A percentile compares a stretch with the other conserved stretches of the same genome.
These are phyloP conservation scores for Metarhizium sp. DNA, from an alignment of 2,329 filamentous ascomycete genomes.

Conservation along the genomic window DNA sequence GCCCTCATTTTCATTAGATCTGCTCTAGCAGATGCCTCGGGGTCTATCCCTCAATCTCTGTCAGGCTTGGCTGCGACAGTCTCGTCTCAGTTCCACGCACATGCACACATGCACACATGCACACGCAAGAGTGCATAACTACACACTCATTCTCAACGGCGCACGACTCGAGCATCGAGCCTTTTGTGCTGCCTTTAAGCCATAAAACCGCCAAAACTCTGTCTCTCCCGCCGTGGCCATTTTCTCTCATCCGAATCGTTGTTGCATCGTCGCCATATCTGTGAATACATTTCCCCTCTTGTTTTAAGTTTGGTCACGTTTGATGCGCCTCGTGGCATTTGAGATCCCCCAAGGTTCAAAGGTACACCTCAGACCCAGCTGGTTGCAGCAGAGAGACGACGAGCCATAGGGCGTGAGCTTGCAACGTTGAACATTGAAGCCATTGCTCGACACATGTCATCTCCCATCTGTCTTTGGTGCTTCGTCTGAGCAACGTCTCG, in stretches of 20 bases:
- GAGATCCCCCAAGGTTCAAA: background rate
- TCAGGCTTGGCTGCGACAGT: background rate
- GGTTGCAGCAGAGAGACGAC: background rate
- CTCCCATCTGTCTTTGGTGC: background rate
- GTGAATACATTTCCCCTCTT: background rate
- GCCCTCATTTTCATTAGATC: background rate
- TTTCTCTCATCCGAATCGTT: background rate
- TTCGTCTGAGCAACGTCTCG: background rate
- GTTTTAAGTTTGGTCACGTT: background rate
- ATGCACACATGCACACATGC: no score
- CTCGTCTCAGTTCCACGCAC: no score
- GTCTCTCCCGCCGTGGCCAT: background rate
- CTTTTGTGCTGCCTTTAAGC: background rate
- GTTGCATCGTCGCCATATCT: background rate
- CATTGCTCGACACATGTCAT: background rate
- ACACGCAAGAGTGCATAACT: no score
- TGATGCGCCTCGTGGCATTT: background rate
- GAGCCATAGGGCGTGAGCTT: background rate
- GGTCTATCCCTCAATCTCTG: background rate
- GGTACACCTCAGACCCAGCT: background rate
- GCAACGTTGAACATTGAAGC: background rate
- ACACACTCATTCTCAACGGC: background rate
- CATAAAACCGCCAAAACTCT: background rate
- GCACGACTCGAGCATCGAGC: background rate
- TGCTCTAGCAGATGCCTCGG: background rate